Evolutionary conservation across 768 basidiomycete species (phyloP), one percentile per base, ranked within the genome.

Genomic region (Clavaria fumosa): DNA sequence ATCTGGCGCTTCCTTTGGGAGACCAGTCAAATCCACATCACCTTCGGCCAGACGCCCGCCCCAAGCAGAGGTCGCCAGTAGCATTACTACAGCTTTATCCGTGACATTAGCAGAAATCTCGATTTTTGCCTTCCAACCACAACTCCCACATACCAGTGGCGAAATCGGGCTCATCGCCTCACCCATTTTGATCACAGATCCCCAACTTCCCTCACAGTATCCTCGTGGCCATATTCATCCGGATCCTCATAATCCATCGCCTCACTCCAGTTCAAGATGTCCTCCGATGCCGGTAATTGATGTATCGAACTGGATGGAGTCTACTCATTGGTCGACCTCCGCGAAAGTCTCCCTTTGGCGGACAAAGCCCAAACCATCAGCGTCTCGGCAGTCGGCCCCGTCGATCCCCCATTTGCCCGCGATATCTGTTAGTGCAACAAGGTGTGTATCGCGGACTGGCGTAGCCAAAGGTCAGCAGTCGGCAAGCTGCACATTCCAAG

Each of bases 161-260:
- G 15, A 22, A 10, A 23, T 31, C 22, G 23, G 43, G 24, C 37
- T 61, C 32, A 42, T 47, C 14, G 69, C 75, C 18, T 64, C 67
- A 10, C 88, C 88, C 9, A 56, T 93, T 31, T 49, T 93, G 12
- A 68, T 89, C 34, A 75, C 74, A 7, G 89, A 91, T 48, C 66
- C 64, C n/a, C 55, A 71, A 43, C 68, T 91, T 12, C 51, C 61
- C 10, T 55, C 55, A 4, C 79, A 82, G 43, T 80, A 81, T 53
- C 45, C 62, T 23, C 36, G 51, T 14, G 40, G 43, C 4, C 70
- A 71, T 48, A 34, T 48, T 28, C 68, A 70, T 38, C 69, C 69
- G 15, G 50, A 51, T 26, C 43, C 55, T 6, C 31, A 41, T 17
- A 14, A 20, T 2, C 14, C 15, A 31, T 22, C 26, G 3, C 33